Base-by-base conservation (phyloP, 208 protist genomes). In the Leishmania aethiopica region DNA sequence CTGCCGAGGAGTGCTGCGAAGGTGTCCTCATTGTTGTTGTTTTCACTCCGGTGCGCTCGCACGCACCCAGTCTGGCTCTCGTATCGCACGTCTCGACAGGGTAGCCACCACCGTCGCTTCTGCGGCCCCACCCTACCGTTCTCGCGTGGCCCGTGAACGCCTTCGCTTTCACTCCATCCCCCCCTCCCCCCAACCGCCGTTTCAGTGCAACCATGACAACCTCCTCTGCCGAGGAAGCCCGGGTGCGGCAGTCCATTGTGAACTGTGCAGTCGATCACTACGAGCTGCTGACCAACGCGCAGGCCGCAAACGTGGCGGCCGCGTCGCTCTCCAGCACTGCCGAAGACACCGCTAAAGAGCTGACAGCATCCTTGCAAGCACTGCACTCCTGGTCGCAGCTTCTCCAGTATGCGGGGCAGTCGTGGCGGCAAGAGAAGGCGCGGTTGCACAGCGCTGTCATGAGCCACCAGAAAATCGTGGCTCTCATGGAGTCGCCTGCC, bases 241-340 rank as follows among this genome's bases (percentile, higher is more conserved):
- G 87, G 8, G 84, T 94, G 71, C 91, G 87, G 42, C 81, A 85
- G 62, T 81, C 84, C 15, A 93, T 97, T 64, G 89, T 93, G 7
- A 90, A 95, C 71, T 90, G 89, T 37, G 91, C 88, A 11, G 92
- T 95, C 67, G 88, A 92, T 49, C 84, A 94, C 81, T 94, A 92
- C 76, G 85, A 93, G 11, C 76, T 96, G 17, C 69, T 97, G 13
- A 83, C 86, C 2, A 82, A 90, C 53, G 89, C 91, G 15, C 88
- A 92, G 70, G 89, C 90, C 1, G 83, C 86, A 0, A 97, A 95
- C 72, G 82, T 72, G 10, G 87, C 77, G 13, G 84, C 94, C 1
- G 86, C 82, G 3, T 25, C 80, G 8, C 45, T 91, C 40, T 87
- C 88, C 0, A 84, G 57, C 32, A 87, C 81, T 72, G 90, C 89